Percentiles rank a stretch among this genome's conserved stretches.
These are phyloP conservation scores for Chlorella ohadii DNA, from an alignment of 139 green algal genomes.

Conservation along the genomic window DNA sequence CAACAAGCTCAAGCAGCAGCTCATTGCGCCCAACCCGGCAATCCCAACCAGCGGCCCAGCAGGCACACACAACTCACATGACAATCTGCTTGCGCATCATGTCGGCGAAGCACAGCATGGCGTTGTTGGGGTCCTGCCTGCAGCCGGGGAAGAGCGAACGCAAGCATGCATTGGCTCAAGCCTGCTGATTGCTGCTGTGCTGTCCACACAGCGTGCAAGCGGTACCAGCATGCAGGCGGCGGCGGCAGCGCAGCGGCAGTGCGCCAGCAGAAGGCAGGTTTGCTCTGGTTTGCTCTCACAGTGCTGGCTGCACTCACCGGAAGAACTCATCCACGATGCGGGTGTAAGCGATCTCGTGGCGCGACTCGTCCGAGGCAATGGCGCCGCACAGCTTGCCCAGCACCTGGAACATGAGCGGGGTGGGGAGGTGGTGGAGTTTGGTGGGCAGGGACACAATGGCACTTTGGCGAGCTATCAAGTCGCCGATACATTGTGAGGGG, in stretches of 20 bases:
- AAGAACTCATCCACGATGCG: conserved; percentile 95
- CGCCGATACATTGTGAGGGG: too few relatives aligned
- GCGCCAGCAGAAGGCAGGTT: not conserved
- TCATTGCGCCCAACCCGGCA: too few relatives aligned
- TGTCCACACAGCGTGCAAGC: not conserved
- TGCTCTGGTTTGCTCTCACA: too few relatives aligned
- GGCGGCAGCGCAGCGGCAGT: too few relatives aligned
- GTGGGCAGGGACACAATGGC: conserved; percentile 64
- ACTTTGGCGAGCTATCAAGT: too few relatives aligned
- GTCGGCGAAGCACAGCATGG: conserved; percentile 94
- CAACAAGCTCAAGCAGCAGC: too few relatives aligned
- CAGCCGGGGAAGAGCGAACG: not conserved
- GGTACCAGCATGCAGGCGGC: too few relatives aligned
- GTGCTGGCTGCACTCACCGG: conserved; percentile 50
- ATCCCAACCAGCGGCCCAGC: too few relatives aligned
- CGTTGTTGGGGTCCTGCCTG: conserved; percentile 82
- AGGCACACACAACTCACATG: conserved; percentile 66
- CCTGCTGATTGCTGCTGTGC: not conserved
- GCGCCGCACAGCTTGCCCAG: conserved; percentile 92
- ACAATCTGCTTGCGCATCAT: conserved; percentile 99
- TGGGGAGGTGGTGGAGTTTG: not conserved
- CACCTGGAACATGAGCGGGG: not conserved
- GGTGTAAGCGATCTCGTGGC: conserved; percentile 96
- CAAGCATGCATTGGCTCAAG: not conserved
- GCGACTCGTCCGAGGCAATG: conserved; percentile 94